Conservation (phyloP, 2,329 filamentous ascomycete genomes). For the Trichoderma pleuroti region DNA sequence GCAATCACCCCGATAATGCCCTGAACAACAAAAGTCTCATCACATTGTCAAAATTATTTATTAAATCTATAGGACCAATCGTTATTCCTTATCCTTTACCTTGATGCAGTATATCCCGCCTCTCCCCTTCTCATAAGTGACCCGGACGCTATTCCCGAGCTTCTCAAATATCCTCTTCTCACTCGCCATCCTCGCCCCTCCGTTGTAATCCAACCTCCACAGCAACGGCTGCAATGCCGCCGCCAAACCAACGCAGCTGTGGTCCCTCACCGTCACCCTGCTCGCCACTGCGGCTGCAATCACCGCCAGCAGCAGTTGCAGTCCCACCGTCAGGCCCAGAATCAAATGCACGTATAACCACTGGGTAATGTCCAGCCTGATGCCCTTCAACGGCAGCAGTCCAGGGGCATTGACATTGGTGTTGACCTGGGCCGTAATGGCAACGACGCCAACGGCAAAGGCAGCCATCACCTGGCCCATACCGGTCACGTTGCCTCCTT, state of each 20-base stretch:
- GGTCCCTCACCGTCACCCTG: constrained; percentile 28
- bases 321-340: constrained; percentile 30
- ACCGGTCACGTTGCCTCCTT: constrained; percentile 27
- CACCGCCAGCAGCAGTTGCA: constrained; percentile 31
- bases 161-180: constrained; percentile 22
- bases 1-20: not conserved
- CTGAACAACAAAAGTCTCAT: too few species aligned
- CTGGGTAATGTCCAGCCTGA: constrained; percentile 31
- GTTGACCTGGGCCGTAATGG: constrained; percentile 33
- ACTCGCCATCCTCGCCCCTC: constrained; percentile 22
- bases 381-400: constrained; percentile 31
- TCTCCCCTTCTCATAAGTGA: constrained; percentile 10
- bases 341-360: constrained; percentile 35
- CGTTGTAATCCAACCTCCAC: constrained; percentile 19
- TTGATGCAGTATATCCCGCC: constrained; percentile 12
- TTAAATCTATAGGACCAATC: not conserved
- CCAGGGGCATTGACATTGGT: constrained; percentile 27
- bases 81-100: not conserved
- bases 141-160: not conserved
- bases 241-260: constrained; percentile 25
- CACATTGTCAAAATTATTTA: not conserved
- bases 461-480: constrained; percentile 38
- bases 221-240: constrained; percentile 23
- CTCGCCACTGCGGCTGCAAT: constrained; percentile 26
- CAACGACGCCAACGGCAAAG: constrained; percentile 38